These are phyloP conservation scores for Alloascoidea africana DNA, from an alignment of 805 yeast genomes.

Conservation along the genomic window DNA sequence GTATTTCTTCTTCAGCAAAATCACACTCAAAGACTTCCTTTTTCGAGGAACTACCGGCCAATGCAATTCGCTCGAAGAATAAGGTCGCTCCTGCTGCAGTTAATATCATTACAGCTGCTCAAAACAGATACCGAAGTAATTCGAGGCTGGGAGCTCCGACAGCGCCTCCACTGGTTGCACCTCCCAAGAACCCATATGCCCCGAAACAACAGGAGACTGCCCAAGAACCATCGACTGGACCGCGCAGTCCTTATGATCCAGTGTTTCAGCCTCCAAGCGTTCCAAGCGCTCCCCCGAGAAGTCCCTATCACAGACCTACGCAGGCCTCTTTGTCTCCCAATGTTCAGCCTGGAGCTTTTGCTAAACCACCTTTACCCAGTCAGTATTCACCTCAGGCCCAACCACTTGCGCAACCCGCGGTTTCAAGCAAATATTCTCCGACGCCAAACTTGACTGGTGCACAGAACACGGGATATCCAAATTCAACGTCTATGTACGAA, in stretches of 20 bases:
- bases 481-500: no score
- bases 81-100: not conserved
- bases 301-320: slow-evolving; percentile 2
- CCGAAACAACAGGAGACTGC: slow-evolving; percentile 5
- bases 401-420: slow-evolving; percentile 3
- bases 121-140: not conserved
- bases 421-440: slow-evolving; percentile 3
- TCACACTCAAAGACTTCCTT: not conserved
- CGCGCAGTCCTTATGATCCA: not conserved
- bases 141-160: not conserved
- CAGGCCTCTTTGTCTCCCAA: slow-evolving; percentile 5
- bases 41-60: not conserved
- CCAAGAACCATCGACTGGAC: slow-evolving; percentile 3
- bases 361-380: slow-evolving; percentile 4
- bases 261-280: slow-evolving; percentile 1
- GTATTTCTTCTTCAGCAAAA: no score
- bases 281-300: slow-evolving; percentile 4
- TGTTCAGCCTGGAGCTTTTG: slow-evolving; percentile 7
- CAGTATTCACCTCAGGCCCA: not conserved
- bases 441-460: no score
- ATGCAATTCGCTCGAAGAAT: not conserved
- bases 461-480: no score
- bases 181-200: slow-evolving; percentile 9
- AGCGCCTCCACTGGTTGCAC: slow-evolving; percentile 4
- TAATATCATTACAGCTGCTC: not conserved